phyloP scores from a whole-genome alignment of 148 eudicot species.

The Chenopodium formosanum region DNA sequence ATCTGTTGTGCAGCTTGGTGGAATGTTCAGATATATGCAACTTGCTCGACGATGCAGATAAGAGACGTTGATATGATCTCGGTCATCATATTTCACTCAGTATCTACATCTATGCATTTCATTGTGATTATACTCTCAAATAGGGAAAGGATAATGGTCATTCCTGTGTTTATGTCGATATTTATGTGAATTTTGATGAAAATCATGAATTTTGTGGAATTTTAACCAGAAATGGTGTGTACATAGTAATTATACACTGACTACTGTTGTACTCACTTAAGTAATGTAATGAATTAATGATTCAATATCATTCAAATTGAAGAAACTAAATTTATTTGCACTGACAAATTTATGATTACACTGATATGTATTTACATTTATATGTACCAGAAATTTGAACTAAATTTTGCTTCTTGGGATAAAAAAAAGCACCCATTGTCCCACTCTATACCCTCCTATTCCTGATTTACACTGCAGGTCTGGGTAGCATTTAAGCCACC shows the following conservation, averaged over 20 bases:
- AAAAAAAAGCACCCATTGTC: slow-evolving; percentile 16
- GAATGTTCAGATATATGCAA: slow-evolving; percentile 94
- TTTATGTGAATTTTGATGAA: slow-evolving; percentile 4
- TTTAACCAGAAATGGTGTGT: not conserved
- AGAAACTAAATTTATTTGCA: slow-evolving; percentile 6
- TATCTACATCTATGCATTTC: not conserved
- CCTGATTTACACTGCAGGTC: slow-evolving; percentile 23
- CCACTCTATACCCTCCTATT: slow-evolving; percentile 22
- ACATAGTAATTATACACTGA: not conserved
- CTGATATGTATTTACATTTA: slow-evolving; percentile 31
- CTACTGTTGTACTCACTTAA: not conserved
- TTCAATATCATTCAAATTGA: not conserved
- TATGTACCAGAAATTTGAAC: slow-evolving; percentile 18
- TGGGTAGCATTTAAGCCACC: slow-evolving; percentile 17
- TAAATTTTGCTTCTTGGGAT: not conserved
- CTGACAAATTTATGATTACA: slow-evolving; percentile 15
- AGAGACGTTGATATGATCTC: slow-evolving; percentile 42
- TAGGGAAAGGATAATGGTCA: not conserved
- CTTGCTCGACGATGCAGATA: slow-evolving; percentile 67
- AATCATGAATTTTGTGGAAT: not conserved
- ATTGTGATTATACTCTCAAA: not conserved
- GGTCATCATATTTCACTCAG: not conserved
- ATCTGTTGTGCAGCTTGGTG: slow-evolving; percentile 49
- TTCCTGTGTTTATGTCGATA: slow-evolving; percentile 11
- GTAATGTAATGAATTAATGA: not conserved